Evolutionary conservation across 2,329 filamentous ascomycete genomes (phyloP).

Genomic region (Camillea tinctor): DNA sequence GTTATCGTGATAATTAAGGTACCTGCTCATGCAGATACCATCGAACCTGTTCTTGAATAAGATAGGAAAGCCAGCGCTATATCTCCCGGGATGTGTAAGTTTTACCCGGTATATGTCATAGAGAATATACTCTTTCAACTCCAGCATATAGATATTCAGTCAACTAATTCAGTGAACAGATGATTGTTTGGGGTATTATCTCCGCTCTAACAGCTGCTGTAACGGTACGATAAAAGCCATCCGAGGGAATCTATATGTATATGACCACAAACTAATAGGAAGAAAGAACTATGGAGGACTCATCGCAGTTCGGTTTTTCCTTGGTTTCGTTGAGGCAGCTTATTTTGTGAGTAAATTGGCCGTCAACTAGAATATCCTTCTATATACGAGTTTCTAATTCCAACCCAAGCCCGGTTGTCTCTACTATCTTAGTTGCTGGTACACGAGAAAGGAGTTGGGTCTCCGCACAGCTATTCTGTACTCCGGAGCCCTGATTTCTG

Average conservation of each 20-base stretch:
- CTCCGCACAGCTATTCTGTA: conserved; percentile 66
- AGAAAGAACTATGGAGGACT: conserved; percentile 35
- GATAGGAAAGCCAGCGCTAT: conserved; percentile 47
- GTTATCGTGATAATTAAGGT: conserved; percentile 27
- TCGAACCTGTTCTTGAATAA: conserved; percentile 52
- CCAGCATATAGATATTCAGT: background rate
- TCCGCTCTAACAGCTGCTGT: conserved; percentile 41
- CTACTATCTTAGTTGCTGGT: conserved; percentile 66
- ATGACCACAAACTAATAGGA: background rate
- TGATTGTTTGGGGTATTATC: conserved; percentile 49
- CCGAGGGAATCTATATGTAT: background rate
- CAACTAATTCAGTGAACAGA: conserved; percentile 31
- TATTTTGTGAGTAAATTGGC: conserved; percentile 38
- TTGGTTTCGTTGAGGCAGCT: conserved; percentile 44
- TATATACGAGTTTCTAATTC: conserved; percentile 6
- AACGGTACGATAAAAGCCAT: conserved; percentile 15
- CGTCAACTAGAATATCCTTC: background rate
- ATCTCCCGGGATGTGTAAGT: conserved; percentile 45
- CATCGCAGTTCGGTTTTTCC: conserved; percentile 41
- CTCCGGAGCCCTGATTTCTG: conserved; percentile 66
- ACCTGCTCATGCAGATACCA: conserved; percentile 51
- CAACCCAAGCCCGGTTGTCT: conserved; percentile 51
- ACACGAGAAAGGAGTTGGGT: conserved; percentile 66
- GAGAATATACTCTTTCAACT: background rate
- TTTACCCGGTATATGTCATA: background rate